Evolutionary conservation across 805 yeast genomes (phyloP).

Genomic region (Candida sakaeoensis): DNA sequence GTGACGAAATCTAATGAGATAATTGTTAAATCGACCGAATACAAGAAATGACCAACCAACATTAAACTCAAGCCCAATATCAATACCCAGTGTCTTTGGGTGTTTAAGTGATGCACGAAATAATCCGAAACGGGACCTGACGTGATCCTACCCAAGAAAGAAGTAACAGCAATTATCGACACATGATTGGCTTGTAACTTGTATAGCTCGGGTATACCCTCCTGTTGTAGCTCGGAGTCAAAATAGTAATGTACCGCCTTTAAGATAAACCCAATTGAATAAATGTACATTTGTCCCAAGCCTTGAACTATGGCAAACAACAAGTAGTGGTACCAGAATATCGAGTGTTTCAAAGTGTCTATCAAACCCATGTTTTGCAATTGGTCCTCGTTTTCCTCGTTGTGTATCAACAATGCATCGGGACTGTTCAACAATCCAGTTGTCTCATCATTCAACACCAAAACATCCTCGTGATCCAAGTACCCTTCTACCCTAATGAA

Average conservation of each 20-base stretch:
- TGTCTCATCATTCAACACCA: conserved; percentile 6
- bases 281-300: conserved; percentile 36
- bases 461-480: conserved; percentile 13
- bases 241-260: conserved; percentile 26
- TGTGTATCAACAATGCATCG: conserved; percentile 3
- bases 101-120: conserved; percentile 19
- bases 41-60: conserved; percentile 26
- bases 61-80: conserved; percentile 25
- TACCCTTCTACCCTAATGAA: conserved; percentile 30
- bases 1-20: conserved; percentile 12
- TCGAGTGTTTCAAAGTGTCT: conserved; percentile 23
- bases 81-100: conserved; percentile 32
- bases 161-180: conserved; percentile 27
- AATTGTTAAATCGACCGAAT: conserved; percentile 14
- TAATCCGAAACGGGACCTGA: conserved; percentile 31
- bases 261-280: conserved; percentile 28
- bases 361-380: conserved; percentile 17
- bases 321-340: conserved; percentile 30
- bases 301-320: conserved; percentile 32
- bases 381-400: conserved; percentile 2
- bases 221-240: conserved; percentile 4
- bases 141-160: conserved; percentile 28
- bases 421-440: conserved; percentile 13
- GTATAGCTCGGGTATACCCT: conserved; percentile 13
- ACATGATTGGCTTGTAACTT: conserved; percentile 31